A percentile compares a stretch with the other conserved stretches of the same genome.
Conservation (phyloP, 257 asterid species). For the Handroanthus guayacan region DNA sequence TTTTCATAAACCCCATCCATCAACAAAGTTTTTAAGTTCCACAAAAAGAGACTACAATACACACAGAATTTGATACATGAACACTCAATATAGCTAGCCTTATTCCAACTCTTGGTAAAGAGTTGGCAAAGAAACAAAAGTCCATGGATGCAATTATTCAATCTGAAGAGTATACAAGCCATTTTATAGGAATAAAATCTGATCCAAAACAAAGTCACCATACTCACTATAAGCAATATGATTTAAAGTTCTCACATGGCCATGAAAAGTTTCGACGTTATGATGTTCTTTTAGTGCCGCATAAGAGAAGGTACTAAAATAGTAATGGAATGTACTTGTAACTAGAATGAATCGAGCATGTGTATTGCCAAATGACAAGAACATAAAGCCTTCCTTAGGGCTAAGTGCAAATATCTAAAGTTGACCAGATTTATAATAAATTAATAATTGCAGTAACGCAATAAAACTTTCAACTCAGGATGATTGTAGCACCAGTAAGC, state of each 20-base stretch:
- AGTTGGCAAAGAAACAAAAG: neutral
- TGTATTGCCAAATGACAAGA: constrained; percentile 3
- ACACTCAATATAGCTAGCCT: neutral
- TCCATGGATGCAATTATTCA: neutral
- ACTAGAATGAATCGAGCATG: neutral
- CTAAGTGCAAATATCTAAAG: neutral
- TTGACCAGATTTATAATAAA: neutral
- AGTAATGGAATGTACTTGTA: constrained; percentile 4
- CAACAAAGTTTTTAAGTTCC: neutral
- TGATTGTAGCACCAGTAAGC: neutral
- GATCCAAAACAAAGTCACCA: neutral
- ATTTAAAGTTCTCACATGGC: neutral
- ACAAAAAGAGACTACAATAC: constrained; percentile 4
- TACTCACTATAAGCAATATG: neutral
- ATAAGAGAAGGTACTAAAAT: neutral
- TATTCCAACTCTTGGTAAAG: neutral
- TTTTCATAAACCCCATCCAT: neutral
- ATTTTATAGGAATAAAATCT: neutral
- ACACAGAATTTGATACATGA: constrained; percentile 3
- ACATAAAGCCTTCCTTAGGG: neutral
- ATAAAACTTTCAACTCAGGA: constrained; percentile 25
- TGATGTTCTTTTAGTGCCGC: neutral
- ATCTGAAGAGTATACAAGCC: neutral
- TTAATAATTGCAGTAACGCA: neutral
- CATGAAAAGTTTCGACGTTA: neutral